These are phyloP conservation scores for Globisporangium echinulatum DNA, from an alignment of 352 stramenopile genomes.

Conservation along the genomic window DNA sequence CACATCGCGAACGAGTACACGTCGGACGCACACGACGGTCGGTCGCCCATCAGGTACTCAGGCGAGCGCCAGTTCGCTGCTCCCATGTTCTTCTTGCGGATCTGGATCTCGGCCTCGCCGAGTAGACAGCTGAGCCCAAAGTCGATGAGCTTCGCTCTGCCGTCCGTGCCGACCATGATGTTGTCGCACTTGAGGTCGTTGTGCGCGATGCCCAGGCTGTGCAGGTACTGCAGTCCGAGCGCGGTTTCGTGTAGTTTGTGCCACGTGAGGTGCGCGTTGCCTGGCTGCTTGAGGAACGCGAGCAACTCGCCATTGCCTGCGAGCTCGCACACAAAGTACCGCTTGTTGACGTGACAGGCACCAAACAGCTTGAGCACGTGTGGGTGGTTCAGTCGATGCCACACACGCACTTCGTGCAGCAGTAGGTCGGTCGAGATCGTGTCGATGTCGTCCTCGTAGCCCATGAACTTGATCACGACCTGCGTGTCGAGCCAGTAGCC, in stretches of 20 bases:
- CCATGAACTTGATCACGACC: constrained; percentile 10
- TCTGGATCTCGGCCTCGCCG: background rate
- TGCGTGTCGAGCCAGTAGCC: constrained; percentile 1
- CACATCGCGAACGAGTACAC: too few relatives aligned
- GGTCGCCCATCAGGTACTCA: background rate
- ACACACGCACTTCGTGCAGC: constrained; percentile 3
- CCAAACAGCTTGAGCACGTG: background rate
- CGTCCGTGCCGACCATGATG: constrained; percentile 10
- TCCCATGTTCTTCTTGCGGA: background rate
- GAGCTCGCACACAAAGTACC: background rate
- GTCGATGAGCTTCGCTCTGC: background rate
- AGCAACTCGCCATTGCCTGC: background rate
- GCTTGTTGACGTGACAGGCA: constrained; percentile 1
- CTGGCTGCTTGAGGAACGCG: background rate
- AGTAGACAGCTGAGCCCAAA: constrained; percentile 1
- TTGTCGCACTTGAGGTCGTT: constrained; percentile 19
- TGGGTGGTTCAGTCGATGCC: background rate
- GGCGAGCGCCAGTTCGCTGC: background rate
- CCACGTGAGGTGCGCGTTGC: background rate
- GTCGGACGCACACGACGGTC: background rate
- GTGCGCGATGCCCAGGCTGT: constrained; percentile 2
- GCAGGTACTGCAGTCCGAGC: background rate
- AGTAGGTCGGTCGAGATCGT: background rate
- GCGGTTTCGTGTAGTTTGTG: background rate
- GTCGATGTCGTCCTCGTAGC: constrained; percentile 3